Percentiles rank a stretch among this genome's conserved stretches.
phyloP scores from a whole-genome alignment of 1,284 basidiomycete species.

The Coriolopsis trogii region DNA sequence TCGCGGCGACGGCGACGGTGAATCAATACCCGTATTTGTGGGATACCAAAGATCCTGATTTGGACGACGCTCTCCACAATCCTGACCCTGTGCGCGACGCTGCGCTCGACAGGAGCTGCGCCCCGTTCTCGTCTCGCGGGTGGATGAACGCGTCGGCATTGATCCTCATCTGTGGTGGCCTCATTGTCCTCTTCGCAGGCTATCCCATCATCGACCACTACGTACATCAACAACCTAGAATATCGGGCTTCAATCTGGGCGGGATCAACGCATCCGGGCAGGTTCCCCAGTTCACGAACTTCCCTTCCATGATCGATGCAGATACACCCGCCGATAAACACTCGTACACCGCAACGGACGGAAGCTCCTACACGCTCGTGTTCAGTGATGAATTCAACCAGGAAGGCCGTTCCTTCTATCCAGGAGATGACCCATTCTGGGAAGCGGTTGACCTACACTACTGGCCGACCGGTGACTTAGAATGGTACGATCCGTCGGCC shows the following conservation, averaged over 20 bases:
- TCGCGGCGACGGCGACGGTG: constrained; percentile 34
- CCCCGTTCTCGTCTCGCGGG: constrained; percentile 68
- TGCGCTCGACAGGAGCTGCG: constrained; percentile 57
- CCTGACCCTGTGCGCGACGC: constrained; percentile 69
- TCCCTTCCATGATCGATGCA: constrained; percentile 66
- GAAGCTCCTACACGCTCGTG: constrained; percentile 77
- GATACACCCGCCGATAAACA: constrained; percentile 65
- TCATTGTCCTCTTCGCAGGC: constrained; percentile 74
- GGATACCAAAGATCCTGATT: constrained; percentile 74
- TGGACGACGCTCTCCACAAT: constrained; percentile 78
- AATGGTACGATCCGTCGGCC: constrained; percentile 83
- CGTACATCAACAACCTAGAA: constrained; percentile 33
- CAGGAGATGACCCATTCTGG: constrained; percentile 82
- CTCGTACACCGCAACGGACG: constrained; percentile 59
- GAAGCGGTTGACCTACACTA: constrained; percentile 75
- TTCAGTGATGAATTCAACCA: constrained; percentile 93
- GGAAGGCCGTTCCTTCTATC: constrained; percentile 78
- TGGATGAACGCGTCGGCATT: constrained; percentile 73
- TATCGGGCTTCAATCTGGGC: constrained; percentile 73
- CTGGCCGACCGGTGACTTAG: constrained; percentile 83
- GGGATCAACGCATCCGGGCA: constrained; percentile 73
- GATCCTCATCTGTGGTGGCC: constrained; percentile 57
- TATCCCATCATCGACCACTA: constrained; percentile 75
- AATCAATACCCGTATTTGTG: constrained; percentile 59
- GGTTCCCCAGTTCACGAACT: constrained; percentile 60